These are phyloP conservation scores for Colletotrichum viniferum DNA, from an alignment of 2,329 filamentous ascomycete species.

Conservation along the genomic window DNA sequence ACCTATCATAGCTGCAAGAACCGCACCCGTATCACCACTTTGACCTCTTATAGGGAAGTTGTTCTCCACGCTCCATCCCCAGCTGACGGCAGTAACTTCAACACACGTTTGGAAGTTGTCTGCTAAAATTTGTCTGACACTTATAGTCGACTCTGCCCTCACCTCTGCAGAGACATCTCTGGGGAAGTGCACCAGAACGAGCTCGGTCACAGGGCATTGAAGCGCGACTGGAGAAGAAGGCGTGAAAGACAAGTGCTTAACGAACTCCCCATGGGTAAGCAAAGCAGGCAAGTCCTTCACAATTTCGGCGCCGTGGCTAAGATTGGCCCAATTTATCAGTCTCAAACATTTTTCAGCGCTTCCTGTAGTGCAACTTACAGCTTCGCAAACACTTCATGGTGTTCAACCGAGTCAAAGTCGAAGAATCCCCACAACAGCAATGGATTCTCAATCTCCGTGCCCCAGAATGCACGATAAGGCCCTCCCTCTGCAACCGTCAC, in stretches of 20 bases:
- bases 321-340: background rate
- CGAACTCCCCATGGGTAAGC: constrained; percentile 22
- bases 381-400: constrained; percentile 26
- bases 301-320: constrained; percentile 21
- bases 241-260: constrained; percentile 24
- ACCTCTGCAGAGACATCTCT: background rate
- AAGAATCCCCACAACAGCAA: constrained; percentile 27
- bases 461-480: constrained; percentile 25
- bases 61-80: background rate
- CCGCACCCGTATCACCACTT: background rate
- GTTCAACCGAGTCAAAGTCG: constrained; percentile 28
- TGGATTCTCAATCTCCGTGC: constrained; percentile 25
- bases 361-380: constrained; percentile 11
- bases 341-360: no score
- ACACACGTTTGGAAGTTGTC: background rate
- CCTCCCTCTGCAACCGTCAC: constrained; percentile 20
- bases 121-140: background rate
- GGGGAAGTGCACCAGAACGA: constrained; percentile 21
- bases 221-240: constrained; percentile 20
- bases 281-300: constrained; percentile 24
- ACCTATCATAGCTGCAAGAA: background rate
- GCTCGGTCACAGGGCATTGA: constrained; percentile 20
- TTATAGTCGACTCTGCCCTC: background rate
- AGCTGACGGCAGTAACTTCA: background rate
- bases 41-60: background rate